Conservation (phyloP, 805 yeast species). For the Wickerhamiella sorbophila region DNA sequence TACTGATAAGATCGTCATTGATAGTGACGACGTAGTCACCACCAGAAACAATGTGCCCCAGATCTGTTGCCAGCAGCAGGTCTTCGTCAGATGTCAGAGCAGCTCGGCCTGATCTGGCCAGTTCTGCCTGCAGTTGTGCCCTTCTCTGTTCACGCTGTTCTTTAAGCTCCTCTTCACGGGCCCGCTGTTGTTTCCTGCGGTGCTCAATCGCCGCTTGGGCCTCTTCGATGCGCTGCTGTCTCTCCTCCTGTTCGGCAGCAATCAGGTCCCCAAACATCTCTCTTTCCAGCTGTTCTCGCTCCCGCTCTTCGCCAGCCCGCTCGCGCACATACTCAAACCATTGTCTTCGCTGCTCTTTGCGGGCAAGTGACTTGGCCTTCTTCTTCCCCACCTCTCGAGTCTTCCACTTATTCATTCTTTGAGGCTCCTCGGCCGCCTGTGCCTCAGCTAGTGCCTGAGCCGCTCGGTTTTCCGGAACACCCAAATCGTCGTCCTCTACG, state of each 20-base stretch:
- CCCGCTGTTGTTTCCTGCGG: constrained; percentile 12
- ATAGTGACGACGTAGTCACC: constrained; percentile 12
- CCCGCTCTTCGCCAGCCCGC: constrained; percentile 19
- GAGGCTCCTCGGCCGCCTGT: constrained; percentile 10
- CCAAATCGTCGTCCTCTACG: constrained; percentile 10
- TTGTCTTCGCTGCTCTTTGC: constrained; percentile 22
- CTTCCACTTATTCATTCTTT: constrained; percentile 17
- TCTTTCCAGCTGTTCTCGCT: constrained; percentile 16
- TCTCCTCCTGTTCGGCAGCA: constrained; percentile 19
- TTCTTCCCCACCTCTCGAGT: constrained; percentile 22
- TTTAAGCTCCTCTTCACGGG: constrained; percentile 15
- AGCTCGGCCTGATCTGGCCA: constrained; percentile 13
- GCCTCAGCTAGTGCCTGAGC: constrained; percentile 8
- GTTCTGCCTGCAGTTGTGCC: constrained; percentile 7
- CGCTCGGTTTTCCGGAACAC: constrained; percentile 12
- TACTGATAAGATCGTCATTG: constrained; percentile 3
- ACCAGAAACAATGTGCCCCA: constrained; percentile 13
- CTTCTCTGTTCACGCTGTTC: constrained; percentile 9
- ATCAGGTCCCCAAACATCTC: constrained; percentile 23
- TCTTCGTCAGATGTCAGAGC: constrained; percentile 12
- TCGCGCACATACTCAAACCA: constrained; percentile 24
- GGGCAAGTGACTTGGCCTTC: constrained; percentile 24
- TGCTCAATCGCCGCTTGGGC: constrained; percentile 15
- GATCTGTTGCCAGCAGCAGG: constrained; percentile 10
- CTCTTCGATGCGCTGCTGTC: constrained; percentile 14